Evolutionary conservation across 139 green algal genomes (phyloP), one percentile per base, ranked within the genome.

Genomic region (Chlorella sp.): DNA sequence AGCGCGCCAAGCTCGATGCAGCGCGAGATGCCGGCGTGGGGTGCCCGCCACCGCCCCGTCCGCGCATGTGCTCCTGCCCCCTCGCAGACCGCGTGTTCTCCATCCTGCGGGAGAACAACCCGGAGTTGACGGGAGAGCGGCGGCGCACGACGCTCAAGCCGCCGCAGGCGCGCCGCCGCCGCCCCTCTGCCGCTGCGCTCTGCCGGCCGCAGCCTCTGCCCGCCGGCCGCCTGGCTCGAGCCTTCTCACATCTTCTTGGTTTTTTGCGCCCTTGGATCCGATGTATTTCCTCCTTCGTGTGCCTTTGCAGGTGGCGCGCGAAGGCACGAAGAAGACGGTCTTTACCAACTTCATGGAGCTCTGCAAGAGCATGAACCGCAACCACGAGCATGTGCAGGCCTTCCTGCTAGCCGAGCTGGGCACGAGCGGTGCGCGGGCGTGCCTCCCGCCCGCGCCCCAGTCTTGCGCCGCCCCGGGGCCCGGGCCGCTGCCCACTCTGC

Each of bases 271-370:
- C n/a, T n/a, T n/a, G n/a, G n/a, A n/a, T n/a, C n/a, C n/a, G n/a
- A n/a, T n/a, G n/a, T n/a, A n/a, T n/a, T n/a, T n/a, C 53, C 3
- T 3, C 21, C 12, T 33, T 2, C 53, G 11, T 40, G 77, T 63
- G 42, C 23, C 31, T 60, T 29, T 64, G 11, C 82, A 95, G 87
- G 95, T 99, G 67, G 90, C 95, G 8, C 88, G 96, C 55, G 96
- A 99, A 88, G 96, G 96, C 46, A 99, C 96, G 48, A 99, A 99
- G 89, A 99, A 99, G 93, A 99, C 96, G 7, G 96, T 99, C 46
- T 99, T 99, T 82, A 95, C 90, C 63, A 99, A 99, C 91, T 99
- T 98, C 83, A 96, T 97, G 89, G 96, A 99, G 79, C 89, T 99
- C 61, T 98, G 93, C 89, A 97, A 96, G 79, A 78, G 74, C 43